These are phyloP conservation scores for Nitzschia sp. DNA, from an alignment of 108 stramenopile species.

Conservation along the genomic window DNA sequence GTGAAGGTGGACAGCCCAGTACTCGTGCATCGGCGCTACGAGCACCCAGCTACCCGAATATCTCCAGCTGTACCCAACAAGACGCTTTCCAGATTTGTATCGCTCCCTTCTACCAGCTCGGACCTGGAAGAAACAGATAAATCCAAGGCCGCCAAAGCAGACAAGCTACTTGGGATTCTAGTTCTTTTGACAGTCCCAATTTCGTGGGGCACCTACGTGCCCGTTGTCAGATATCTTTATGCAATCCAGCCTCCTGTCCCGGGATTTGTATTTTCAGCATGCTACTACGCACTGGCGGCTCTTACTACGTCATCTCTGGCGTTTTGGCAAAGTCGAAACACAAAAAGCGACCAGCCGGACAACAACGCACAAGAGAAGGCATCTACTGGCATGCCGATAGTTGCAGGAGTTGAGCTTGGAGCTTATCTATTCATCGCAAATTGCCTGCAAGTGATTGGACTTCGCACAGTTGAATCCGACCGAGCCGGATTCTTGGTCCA, in stretches of 20 bases:
- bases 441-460: constrained; percentile 76
- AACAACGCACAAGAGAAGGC: not conserved
- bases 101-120: too few species aligned
- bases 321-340: not conserved
- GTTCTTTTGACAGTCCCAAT: constrained; percentile 79
- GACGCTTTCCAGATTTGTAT: too few species aligned
- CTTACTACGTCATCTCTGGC: constrained; percentile 25
- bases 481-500: constrained; percentile 86
- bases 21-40: too few species aligned
- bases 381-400: not conserved
- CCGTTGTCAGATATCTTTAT: constrained; percentile 69
- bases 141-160: constrained; percentile 14
- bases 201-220: constrained; percentile 86
- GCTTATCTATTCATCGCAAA: constrained; percentile 82
- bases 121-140: too few species aligned
- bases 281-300: constrained; percentile 74
- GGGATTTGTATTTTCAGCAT: constrained; percentile 86
- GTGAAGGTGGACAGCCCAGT: too few species aligned
- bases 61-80: not conserved
- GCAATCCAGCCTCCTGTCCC: constrained; percentile 77
- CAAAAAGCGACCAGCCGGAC: not conserved
- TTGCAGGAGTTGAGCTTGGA: constrained; percentile 77
- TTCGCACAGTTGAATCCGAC: constrained; percentile 79
- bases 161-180: constrained; percentile 48
- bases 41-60: not conserved